Percentiles rank a stretch among this genome's conserved stretches.
These are phyloP conservation scores for Fraxinus anomala DNA, from an alignment of 257 asterid genomes.

Conservation along the genomic window DNA sequence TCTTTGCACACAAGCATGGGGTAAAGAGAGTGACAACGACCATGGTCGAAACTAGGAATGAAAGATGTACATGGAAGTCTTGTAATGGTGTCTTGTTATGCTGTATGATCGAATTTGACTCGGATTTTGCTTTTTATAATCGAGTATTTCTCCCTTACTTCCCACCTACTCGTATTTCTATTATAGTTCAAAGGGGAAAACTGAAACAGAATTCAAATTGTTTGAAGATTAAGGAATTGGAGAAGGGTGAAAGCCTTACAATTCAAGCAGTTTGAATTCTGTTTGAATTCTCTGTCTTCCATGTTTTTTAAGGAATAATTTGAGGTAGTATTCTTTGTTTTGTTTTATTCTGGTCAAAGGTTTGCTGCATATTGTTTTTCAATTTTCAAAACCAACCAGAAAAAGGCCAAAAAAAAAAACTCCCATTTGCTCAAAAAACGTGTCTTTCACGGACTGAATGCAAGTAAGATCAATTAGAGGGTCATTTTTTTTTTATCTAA, in stretches of 20 bases:
- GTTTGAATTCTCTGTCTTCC: not conserved
- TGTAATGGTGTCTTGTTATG: not conserved
- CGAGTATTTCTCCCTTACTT: not conserved
- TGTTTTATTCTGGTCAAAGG: not conserved
- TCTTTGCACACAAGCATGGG: slow-evolving; percentile 14
- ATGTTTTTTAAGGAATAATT: not conserved
- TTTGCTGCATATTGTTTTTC: not conserved
- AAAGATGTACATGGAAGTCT: not conserved
- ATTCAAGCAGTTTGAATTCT: not conserved
- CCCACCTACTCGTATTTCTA: not conserved
- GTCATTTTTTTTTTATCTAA: not conserved
- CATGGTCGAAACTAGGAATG: not conserved
- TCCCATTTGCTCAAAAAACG: not conserved
- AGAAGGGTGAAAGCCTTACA: too few relatives aligned
- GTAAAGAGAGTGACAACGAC: not conserved
- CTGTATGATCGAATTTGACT: not conserved
- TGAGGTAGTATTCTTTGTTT: not conserved
- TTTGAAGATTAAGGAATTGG: not conserved
- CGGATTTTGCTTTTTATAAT: not conserved
- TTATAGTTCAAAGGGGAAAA: not conserved
- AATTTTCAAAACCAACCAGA: not conserved
- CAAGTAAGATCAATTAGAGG: slow-evolving; percentile 5
- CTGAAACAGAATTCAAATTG: not conserved
- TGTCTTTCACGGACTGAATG: slow-evolving; percentile 2
- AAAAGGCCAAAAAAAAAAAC: not conserved